A percentile compares a stretch with the other conserved stretches of the same genome.
Evolutionary conservation across 1,139 yeast genomes (phyloP).

Genomic region (Debaryomyces coudertii): DNA sequence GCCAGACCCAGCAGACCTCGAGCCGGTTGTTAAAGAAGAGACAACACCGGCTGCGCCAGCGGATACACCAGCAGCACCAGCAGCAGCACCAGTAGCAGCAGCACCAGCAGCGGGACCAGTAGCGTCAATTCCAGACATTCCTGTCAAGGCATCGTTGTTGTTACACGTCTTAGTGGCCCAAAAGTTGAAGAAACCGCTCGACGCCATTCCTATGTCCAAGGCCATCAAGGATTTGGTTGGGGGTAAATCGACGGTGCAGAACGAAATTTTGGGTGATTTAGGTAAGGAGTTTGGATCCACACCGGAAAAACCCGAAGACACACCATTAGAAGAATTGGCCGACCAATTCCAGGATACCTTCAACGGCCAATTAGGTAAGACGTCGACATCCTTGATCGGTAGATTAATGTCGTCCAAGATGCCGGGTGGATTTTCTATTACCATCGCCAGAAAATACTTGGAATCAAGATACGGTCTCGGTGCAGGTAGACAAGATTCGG

Average conservation of each 20-base stretch:
- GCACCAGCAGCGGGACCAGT: constrained; percentile 73
- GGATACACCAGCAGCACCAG: constrained; percentile 48
- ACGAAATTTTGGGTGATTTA: constrained; percentile 95
- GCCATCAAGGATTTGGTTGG: constrained; percentile 96
- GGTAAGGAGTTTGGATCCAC: constrained; percentile 98
- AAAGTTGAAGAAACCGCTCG: constrained; percentile 88
- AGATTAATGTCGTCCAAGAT: constrained; percentile 93
- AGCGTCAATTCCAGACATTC: constrained; percentile 83
- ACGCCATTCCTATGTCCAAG: constrained; percentile 82
- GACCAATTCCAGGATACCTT: constrained; percentile 92
- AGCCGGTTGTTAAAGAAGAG: constrained; percentile 37
- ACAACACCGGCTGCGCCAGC: constrained; percentile 39
- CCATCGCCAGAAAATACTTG: constrained; percentile 87
- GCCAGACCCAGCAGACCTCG: constrained; percentile 74
- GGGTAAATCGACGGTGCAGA: constrained; percentile 97
- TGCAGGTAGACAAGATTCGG: constrained; percentile 91
- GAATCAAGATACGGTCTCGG: constrained; percentile 91
- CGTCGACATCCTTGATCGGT: constrained; percentile 83
- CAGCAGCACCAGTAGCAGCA: constrained; percentile 59
- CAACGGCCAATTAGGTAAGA: constrained; percentile 88
- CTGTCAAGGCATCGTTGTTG: constrained; percentile 80
- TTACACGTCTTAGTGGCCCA: constrained; percentile 93
- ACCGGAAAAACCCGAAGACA: constrained; percentile 98
- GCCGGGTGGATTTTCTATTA: constrained; percentile 98
- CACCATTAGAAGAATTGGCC: constrained; percentile 93